Evolutionary conservation across 768 basidiomycete genomes (phyloP), one percentile per base, ranked within the genome.

Genomic region (Termitomyces heimii): DNA sequence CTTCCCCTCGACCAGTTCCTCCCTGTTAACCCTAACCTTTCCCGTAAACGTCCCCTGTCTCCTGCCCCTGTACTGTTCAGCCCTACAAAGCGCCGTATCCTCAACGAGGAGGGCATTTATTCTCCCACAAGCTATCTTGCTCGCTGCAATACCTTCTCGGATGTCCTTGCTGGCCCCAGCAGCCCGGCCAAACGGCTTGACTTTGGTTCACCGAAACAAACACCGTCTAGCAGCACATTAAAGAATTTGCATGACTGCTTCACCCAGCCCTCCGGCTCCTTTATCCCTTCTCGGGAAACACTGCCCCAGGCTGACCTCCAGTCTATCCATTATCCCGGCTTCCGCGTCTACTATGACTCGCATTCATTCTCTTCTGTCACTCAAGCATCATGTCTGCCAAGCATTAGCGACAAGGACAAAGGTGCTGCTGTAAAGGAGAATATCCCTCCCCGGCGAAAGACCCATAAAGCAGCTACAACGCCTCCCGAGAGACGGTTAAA

Each of bases 321-420:
- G 45, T 86, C 84, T 16, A 73, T 78, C 39, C 86, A 88, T 62
- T 86, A 85, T 66, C 87, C 87, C 13, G 86, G 86, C 16, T 88
- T 88, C 62, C 68, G 72, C 39, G 77, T 87, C 44, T 77, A 79
- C 63, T 78, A 71, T 63, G 86, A 88, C 61, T 62, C 73, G n/a
- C 66, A 73, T 50, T n/a, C 57, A 24, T 34, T 59, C 7, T 49
- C 65, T 12, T 42, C 59, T 18, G 29, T 61, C n/a, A 44, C 55
- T 40, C 53, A 58, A 16, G 31, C 53, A 16, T 26, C 56, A 42
- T 43, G 31, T 53, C 57, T 42, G 13, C 56, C 55, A 32, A 32
- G 32, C 13, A n/a, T 49, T 22, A 32, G 22, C 20, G 45, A 37
- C 44, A 65, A 62, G 48, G 58, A 66, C 28, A 71, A 73, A 2